A percentile compares a stretch with the other conserved stretches of the same genome.
Conservation (phyloP, 306 rosid species). For the Medicago arabica region DNA sequence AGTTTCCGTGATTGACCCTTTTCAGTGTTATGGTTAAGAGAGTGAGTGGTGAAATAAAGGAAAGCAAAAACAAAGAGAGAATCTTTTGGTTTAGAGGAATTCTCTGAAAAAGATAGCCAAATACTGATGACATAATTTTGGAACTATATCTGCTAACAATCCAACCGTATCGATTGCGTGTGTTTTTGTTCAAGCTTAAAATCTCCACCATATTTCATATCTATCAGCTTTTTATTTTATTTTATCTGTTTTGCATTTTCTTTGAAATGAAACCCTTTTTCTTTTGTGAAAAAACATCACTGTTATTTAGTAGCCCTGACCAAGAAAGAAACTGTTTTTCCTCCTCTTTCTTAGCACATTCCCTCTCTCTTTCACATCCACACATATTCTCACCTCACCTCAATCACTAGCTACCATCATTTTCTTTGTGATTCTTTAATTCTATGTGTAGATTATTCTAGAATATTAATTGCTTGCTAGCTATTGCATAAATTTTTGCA, state of each 20-base stretch:
- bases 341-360: slow-evolving; percentile 42
- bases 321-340: slow-evolving; percentile 51
- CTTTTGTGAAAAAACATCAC: slow-evolving; percentile 43
- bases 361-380: slow-evolving; percentile 40
- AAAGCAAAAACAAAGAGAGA: slow-evolving; percentile 24
- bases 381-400: slow-evolving; percentile 6
- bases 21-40: slow-evolving; percentile 4
- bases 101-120: slow-evolving; percentile 50
- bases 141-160: slow-evolving; percentile 44
- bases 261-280: slow-evolving; percentile 2
- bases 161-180: slow-evolving; percentile 64
- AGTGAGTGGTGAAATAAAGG: slow-evolving; percentile 22
- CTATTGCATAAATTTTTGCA: neutral
- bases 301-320: slow-evolving; percentile 61
- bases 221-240: slow-evolving; percentile 33
- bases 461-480: neutral
- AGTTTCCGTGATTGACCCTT: slow-evolving; percentile 46
- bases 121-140: slow-evolving; percentile 50
- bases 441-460: neutral
- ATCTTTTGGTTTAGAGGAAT: slow-evolving; percentile 42
- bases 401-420: slow-evolving; percentile 1
- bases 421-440: slow-evolving; percentile 14
- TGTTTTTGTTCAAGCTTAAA: slow-evolving; percentile 39
- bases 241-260: neutral
- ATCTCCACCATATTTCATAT: slow-evolving; percentile 17